These are phyloP conservation scores for Dendrocalamus latiflorus DNA, from an alignment of 202 grass and related monocot genomes.

Conservation along the genomic window DNA sequence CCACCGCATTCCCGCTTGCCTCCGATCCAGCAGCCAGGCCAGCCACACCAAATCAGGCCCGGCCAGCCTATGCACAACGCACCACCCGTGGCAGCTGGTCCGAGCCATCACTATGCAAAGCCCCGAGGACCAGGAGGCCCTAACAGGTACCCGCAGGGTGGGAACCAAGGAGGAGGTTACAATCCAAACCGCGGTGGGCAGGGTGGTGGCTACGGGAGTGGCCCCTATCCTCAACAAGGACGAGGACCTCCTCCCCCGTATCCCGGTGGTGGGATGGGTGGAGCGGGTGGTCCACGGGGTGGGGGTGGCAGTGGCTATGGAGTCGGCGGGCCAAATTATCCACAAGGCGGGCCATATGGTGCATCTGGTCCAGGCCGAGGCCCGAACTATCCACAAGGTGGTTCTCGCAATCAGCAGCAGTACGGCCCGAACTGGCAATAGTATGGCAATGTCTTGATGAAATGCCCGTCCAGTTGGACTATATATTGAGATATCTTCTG, in stretches of 20 bases:
- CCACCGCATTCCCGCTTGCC: constrained; percentile 73
- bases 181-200: constrained; percentile 71
- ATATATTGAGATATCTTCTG: background rate
- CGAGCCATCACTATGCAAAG: constrained; percentile 76
- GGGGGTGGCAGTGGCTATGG: constrained; percentile 41
- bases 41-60: constrained; percentile 56
- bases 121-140: constrained; percentile 70
- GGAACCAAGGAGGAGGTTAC: constrained; percentile 52
- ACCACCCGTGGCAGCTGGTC: constrained; percentile 54
- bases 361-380: constrained; percentile 52
- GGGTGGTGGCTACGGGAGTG: constrained; percentile 53
- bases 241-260: constrained; percentile 57
- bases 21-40: constrained; percentile 78
- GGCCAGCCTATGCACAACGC: constrained; percentile 61
- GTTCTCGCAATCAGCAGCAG: constrained; percentile 63
- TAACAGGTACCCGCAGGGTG: constrained; percentile 65
- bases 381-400: constrained; percentile 46
- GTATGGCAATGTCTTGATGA: background rate
- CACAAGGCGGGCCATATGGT: constrained; percentile 61
- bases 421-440: constrained; percentile 78
- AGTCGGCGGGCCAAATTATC: constrained; percentile 50
- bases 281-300: constrained; percentile 48
- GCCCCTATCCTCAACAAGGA: constrained; percentile 59
- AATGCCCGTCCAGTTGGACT: background rate
- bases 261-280: constrained; percentile 41